Evolutionary conservation across 2,329 filamentous ascomycete species (phyloP), one percentile per base, ranked within the genome.

Genomic region (Fusarium sp.): DNA sequence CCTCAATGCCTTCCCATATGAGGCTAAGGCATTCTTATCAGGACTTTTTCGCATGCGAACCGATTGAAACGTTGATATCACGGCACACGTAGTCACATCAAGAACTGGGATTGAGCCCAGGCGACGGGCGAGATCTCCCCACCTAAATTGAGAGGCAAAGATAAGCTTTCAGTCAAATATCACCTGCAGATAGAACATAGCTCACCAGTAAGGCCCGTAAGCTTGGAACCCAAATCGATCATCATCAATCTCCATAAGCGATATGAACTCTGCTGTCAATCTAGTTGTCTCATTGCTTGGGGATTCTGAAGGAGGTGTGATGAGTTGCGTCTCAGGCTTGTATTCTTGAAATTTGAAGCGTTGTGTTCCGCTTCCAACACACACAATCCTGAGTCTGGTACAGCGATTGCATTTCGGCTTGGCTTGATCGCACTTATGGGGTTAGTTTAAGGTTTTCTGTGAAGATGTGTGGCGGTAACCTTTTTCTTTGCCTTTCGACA

Each of bases 401-500:
- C 63, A 67, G 5, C 63, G 40, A 3, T 57, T 56, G 15, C 63
- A 67, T 23, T 33, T 63, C 3, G 63, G 63, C 2, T 67, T 42
- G 13, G 21, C 48, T n/a, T 50, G 15, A 31, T 67, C 63, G 35
- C 63, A 67, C 63, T 66, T 11, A 5, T 13, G 6, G 15, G 11
- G 21, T 37, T 6, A 45, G 31, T 21, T 1, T 6, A 6, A 2
- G 0, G 8, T 20, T 33, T 13, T n/a, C 4, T 4, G 3, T 2
- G 5, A 27, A 4, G 4, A 3, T 11, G 7, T 4, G 2, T 10
- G 5, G n/a, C 3, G 8, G 15, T 5, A 45, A 31, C 62, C 41
- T 51, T 57, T 29, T 66, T 66, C 56, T 66, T 66, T 18, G 55
- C 56, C 3, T 37, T 66, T 40, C 63, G 56, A 29, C 62, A 66